Conservation (phyloP, 768 basidiomycete genomes). For the Pleurotus pulmonarius region DNA sequence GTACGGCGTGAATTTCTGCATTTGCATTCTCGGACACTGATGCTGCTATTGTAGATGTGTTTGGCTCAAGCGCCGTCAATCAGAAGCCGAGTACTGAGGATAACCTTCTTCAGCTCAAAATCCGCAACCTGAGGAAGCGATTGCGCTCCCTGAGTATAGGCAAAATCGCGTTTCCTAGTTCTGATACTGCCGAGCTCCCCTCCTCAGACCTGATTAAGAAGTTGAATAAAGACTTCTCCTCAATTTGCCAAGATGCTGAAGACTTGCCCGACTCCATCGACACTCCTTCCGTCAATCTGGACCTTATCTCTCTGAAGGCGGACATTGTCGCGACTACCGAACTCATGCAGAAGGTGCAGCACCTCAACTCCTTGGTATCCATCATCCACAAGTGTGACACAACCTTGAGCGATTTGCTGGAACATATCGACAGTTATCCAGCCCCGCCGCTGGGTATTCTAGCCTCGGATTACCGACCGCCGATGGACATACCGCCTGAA, state of each 20-base stretch:
- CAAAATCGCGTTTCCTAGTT: slow-evolving; percentile 44
- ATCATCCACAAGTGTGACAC: slow-evolving; percentile 58
- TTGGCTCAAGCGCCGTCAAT: slow-evolving; percentile 26
- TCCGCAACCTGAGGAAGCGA: slow-evolving; percentile 54
- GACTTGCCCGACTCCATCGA: slow-evolving; percentile 40
- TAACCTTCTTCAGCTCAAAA: slow-evolving; percentile 31
- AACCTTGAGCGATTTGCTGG: slow-evolving; percentile 79
- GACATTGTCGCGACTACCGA: slow-evolving; percentile 54
- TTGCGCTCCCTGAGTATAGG: slow-evolving; percentile 61
- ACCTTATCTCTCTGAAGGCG: slow-evolving; percentile 54
- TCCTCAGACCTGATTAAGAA: slow-evolving; percentile 40
- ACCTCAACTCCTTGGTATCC: slow-evolving; percentile 51
- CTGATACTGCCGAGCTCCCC: slow-evolving; percentile 45
- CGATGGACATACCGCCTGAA: slow-evolving; percentile 46
- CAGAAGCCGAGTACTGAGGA: not conserved
- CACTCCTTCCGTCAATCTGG: slow-evolving; percentile 43
- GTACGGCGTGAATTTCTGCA: no score
- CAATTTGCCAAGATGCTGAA: slow-evolving; percentile 41
- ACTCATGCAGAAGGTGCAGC: slow-evolving; percentile 47
- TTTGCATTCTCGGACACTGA: not conserved
- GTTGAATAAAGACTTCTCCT: slow-evolving; percentile 43
- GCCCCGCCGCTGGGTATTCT: slow-evolving; percentile 47
- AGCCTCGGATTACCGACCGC: slow-evolving; percentile 45
- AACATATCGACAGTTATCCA: slow-evolving; percentile 85
- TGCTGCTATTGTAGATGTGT: slow-evolving; percentile 46